Conservation (phyloP, 305 asterid species). For the Fraxinus ornus region DNA sequence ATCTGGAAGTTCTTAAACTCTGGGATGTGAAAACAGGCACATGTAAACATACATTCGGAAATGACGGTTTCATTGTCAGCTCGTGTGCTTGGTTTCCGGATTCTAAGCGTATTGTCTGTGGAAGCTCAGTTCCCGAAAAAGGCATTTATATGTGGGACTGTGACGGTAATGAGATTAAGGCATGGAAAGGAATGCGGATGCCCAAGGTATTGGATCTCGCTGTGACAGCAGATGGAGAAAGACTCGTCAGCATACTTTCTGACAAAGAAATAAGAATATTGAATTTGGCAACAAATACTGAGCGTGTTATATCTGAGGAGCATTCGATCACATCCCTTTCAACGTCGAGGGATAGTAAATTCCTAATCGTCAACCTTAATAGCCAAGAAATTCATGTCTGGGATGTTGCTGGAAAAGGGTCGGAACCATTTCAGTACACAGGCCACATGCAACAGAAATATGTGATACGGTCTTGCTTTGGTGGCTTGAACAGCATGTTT, state of each 20-base stretch:
- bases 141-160: constrained; percentile 95
- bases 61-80: constrained; percentile 59
- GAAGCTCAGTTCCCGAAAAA: constrained; percentile 81
- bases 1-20: constrained; percentile 79
- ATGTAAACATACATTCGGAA: constrained; percentile 79
- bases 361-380: constrained; percentile 79
- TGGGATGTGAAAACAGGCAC: constrained; percentile 91
- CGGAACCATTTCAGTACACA: constrained; percentile 52
- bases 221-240: constrained; percentile 80
- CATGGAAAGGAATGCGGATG: constrained; percentile 93
- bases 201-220: constrained; percentile 88
- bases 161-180: constrained; percentile 78
- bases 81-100: constrained; percentile 99
- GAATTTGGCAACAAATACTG: constrained; percentile 55
- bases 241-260: constrained; percentile 70
- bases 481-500: constrained; percentile 69
- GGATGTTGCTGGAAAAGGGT: constrained; percentile 59
- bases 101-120: constrained; percentile 84
- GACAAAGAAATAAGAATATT: constrained; percentile 79
- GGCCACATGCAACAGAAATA: constrained; percentile 83
- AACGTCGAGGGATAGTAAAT: constrained; percentile 66
- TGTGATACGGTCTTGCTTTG: constrained; percentile 93
- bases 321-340: constrained; percentile 82
- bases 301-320: constrained; percentile 69
- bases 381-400: constrained; percentile 95